Conservation (phyloP, 345 rosid species). For the Dimocarpus longan region DNA sequence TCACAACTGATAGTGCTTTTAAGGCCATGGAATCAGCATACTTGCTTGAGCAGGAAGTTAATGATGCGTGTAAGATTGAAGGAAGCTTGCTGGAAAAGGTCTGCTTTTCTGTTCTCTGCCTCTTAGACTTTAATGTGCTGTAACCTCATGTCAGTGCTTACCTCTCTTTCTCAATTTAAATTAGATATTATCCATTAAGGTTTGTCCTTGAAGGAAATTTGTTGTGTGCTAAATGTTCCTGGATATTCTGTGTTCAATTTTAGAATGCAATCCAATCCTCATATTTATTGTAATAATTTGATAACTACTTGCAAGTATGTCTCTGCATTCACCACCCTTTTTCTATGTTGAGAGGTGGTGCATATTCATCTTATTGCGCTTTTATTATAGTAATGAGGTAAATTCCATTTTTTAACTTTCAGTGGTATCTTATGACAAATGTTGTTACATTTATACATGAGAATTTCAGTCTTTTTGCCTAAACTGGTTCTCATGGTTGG, state of each 20-base stretch:
- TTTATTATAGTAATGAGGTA: neutral
- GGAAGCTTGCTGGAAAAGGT: conserved; percentile 90
- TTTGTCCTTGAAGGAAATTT: neutral
- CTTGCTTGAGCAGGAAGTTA: conserved; percentile 67
- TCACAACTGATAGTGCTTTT: conserved; percentile 76
- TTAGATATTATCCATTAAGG: neutral
- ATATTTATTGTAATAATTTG: neutral
- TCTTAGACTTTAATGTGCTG: neutral
- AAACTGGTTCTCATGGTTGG: neutral
- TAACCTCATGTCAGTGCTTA: neutral
- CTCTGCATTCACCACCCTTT: neutral
- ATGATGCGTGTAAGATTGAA: conserved; percentile 61
- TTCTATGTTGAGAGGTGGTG: neutral
- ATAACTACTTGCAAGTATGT: neutral
- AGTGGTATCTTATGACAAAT: neutral
- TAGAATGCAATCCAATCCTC: neutral
- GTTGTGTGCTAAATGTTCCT: neutral
- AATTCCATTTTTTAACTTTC: neutral
- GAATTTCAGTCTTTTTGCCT: neutral
- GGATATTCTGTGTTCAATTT: neutral
- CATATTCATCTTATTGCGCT: neutral
- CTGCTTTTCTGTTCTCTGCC: neutral
- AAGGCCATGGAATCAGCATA: conserved; percentile 67
- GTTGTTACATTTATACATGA: neutral
- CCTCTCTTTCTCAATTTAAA: neutral